Evolutionary conservation across 805 yeast species (phyloP).

Genomic region (Sugiyamaella qingdaonensis): DNA sequence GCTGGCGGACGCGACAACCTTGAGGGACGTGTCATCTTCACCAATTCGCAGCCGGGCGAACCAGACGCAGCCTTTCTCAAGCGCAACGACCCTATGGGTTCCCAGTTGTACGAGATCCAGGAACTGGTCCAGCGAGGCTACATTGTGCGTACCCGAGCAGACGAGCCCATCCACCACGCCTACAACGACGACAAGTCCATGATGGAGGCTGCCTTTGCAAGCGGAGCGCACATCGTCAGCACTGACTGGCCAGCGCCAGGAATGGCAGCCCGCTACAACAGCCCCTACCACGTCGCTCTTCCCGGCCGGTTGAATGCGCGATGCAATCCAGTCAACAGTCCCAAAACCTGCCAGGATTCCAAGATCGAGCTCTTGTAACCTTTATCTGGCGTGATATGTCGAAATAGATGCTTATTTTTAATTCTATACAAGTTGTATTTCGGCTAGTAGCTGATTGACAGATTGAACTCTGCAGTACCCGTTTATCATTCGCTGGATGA

Average conservation of each 20-base stretch:
- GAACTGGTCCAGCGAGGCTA: not conserved
- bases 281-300: not conserved
- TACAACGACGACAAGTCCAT: not conserved
- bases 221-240: slow-evolving; percentile 4
- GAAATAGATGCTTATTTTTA: too few species aligned
- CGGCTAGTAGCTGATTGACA: too few species aligned
- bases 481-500: too few species aligned
- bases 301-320: not conserved
- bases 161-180: slow-evolving; percentile 3
- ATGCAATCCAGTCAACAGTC: not conserved
- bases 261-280: slow-evolving; percentile 3
- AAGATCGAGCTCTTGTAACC: not conserved
- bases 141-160: slow-evolving; percentile 4
- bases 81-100: not conserved
- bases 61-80: slow-evolving; percentile 5
- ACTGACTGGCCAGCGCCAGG: slow-evolving; percentile 9
- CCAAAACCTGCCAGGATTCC: not conserved
- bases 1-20: not conserved
- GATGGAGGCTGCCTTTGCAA: not conserved
- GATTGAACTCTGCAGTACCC: too few species aligned
- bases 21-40: slow-evolving; percentile 1
- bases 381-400: too few species aligned
- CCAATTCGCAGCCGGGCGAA: slow-evolving; percentile 2
- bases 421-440: too few species aligned
- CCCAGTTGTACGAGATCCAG: not conserved